These are phyloP conservation scores for Dentipellis sp. DNA, from an alignment of 768 basidiomycete species.

Conservation along the genomic window DNA sequence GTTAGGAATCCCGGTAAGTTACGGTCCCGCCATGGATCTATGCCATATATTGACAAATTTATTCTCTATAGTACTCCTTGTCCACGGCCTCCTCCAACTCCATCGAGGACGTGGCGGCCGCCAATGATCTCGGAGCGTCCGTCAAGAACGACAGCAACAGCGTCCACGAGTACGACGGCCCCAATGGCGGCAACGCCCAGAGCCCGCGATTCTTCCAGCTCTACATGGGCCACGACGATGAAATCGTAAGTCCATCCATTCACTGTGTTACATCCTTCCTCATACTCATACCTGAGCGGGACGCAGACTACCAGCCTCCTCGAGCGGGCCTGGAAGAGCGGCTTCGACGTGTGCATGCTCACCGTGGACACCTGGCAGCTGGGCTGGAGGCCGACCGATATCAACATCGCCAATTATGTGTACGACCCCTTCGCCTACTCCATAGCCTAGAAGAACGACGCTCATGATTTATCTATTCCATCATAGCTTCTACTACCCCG, in stretches of 20 bases:
- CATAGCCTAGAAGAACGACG: too few relatives aligned
- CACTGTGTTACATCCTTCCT: background rate
- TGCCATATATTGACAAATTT: too few relatives aligned
- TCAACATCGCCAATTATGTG: conserved; percentile 39
- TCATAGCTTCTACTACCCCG: conserved; percentile 30
- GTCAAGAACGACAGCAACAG: conserved; percentile 28
- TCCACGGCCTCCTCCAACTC: conserved; percentile 42
- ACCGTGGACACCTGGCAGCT: conserved; percentile 44
- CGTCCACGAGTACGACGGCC: conserved; percentile 25
- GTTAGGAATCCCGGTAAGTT: conserved; percentile 30
- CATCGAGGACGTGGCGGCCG: conserved; percentile 39
- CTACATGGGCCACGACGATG: conserved; percentile 47
- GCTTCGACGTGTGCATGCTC: conserved; percentile 38
- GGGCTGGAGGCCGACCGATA: conserved; percentile 39
- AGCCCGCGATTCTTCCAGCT: conserved; percentile 46
- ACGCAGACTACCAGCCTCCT: conserved; percentile 30
- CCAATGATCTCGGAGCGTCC: conserved; percentile 33
- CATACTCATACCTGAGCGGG: background rate
- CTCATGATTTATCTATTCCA: too few relatives aligned
- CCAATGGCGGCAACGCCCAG: conserved; percentile 25
- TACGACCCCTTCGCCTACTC: conserved; percentile 10
- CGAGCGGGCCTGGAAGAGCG: conserved; percentile 34
- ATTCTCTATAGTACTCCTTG: conserved; percentile 15
- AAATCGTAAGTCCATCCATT: conserved; percentile 24
- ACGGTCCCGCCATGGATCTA: too few relatives aligned